Evolutionary conservation across 2,329 filamentous ascomycete species (phyloP).

Genomic region (Ophiostoma sp.): DNA sequence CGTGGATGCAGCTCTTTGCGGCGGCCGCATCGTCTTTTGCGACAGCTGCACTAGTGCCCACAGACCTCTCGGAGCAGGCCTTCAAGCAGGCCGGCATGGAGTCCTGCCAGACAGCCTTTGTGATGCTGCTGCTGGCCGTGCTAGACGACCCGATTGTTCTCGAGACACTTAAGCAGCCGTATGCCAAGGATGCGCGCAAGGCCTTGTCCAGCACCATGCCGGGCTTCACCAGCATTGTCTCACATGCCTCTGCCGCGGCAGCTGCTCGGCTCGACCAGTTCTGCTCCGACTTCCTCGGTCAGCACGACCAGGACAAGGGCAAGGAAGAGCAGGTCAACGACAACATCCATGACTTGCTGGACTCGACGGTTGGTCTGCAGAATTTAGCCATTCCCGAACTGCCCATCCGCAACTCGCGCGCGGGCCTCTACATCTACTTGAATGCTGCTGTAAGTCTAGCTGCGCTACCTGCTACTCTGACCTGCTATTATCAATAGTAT

Average conservation of each 20-base stretch:
- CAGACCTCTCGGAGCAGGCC: conserved; percentile 34
- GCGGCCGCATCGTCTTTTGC: conserved; percentile 46
- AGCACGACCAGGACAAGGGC: conserved; percentile 44
- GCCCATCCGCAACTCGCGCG: conserved; percentile 67
- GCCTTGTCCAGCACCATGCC: conserved; percentile 47
- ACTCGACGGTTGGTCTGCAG: conserved; percentile 53
- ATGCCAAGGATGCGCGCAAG: conserved; percentile 47
- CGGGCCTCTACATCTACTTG: conserved; percentile 78
- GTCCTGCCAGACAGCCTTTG: conserved; percentile 56
- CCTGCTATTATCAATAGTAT: neutral
- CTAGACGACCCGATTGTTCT: conserved; percentile 56
- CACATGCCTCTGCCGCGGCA: conserved; percentile 53
- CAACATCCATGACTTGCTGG: conserved; percentile 54
- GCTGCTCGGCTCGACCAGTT: conserved; percentile 53
- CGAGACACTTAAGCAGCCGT: conserved; percentile 47
- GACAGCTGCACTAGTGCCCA: conserved; percentile 43
- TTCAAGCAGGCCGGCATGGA: conserved; percentile 51
- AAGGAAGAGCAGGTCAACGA: conserved; percentile 44
- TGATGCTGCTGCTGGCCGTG: conserved; percentile 57
- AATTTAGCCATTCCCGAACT: conserved; percentile 57
- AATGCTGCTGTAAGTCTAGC: conserved; percentile 64
- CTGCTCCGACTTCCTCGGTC: conserved; percentile 51
- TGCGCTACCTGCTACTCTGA: neutral
- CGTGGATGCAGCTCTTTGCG: conserved; percentile 57
- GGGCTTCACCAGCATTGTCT: conserved; percentile 51